Evolutionary conservation across 1,284 basidiomycete genomes (phyloP), one percentile per base, ranked within the genome.

Genomic region (Wolfiporia cocos): DNA sequence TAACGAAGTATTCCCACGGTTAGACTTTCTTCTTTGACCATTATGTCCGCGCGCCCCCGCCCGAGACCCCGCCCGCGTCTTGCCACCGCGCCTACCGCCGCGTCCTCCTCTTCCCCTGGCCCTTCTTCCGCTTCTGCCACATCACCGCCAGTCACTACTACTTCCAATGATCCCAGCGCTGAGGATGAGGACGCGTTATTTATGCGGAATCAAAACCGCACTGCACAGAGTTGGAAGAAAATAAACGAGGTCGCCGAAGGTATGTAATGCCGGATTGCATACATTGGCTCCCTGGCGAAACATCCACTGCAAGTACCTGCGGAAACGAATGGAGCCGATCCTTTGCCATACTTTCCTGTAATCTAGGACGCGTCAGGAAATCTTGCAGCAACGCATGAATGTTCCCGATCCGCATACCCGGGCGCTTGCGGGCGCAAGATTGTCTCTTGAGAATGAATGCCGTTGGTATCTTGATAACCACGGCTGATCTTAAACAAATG

Each of bases 121-220:
- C 47, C 56, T 1, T 50, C 52, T 19, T 46, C 52, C 10, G 55
- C 14, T 15, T 0, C 7, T 34, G 36, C 35, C 50, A 29, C 54
- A 28, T 44, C 56, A 15, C 47, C 54, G n/a, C 40, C 48, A 5
- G 22, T 34, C 2, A 18, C 39, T 3, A 26, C 36, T 1, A 23
- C 42, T 28, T 23, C 39, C 29, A n/a, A n/a, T n/a, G n/a, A n/a
- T n/a, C 21, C 41, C 30, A 39, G 45, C 21, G 41, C 43, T n/a
- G 58, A 70, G 14, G 76, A 83, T 41, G 74, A 75, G 42, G 82
- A 87, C 56, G 74, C 72, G 11, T 65, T 75, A 55, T 87, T 87
- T 52, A 71, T 84, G 50, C 70, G 73, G 37, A 86, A 85, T 52
- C 65, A 62, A 29, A 69, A 70, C 44, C 67, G 77, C 40, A 73